phyloP scores from a whole-genome alignment of 2,329 filamentous ascomycete species.

The Fusarium coicis region DNA sequence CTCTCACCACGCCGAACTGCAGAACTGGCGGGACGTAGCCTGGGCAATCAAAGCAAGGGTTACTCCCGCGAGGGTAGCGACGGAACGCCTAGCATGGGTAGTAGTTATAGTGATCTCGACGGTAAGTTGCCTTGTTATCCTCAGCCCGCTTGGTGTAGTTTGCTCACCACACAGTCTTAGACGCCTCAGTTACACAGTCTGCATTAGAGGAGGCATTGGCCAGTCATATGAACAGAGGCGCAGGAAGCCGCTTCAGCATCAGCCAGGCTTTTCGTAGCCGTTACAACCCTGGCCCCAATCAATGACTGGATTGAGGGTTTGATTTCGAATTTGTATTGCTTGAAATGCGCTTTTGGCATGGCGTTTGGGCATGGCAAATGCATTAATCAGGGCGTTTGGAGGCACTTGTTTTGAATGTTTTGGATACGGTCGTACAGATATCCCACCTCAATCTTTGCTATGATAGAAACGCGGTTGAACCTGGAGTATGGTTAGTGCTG shows the following conservation, averaged over 20 bases:
- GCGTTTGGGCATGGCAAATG: slow-evolving; percentile 37
- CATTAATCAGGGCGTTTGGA: slow-evolving; percentile 41
- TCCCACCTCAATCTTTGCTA: slow-evolving; percentile 33
- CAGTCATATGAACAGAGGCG: slow-evolving; percentile 57
- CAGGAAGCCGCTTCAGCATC: slow-evolving; percentile 69
- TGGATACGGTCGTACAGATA: slow-evolving; percentile 23
- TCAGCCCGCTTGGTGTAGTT: neutral
- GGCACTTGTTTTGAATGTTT: slow-evolving; percentile 9
- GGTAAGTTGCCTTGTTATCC: slow-evolving; percentile 57
- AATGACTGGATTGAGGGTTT: slow-evolving; percentile 26
- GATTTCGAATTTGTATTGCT: slow-evolving; percentile 1
- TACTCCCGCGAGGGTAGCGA: slow-evolving; percentile 73
- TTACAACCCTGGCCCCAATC: slow-evolving; percentile 57
- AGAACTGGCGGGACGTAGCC: slow-evolving; percentile 67
- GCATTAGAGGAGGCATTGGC: slow-evolving; percentile 82
- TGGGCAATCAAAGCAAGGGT: slow-evolving; percentile 60
- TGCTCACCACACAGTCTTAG: slow-evolving; percentile 52
- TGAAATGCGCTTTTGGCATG: slow-evolving; percentile 28
- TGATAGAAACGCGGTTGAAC: neutral
- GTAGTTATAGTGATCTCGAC: slow-evolving; percentile 87
- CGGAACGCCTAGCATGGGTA: slow-evolving; percentile 82
- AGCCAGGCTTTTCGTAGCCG: slow-evolving; percentile 73
- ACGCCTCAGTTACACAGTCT: slow-evolving; percentile 83
- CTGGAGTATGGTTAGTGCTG: neutral
- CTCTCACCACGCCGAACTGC: slow-evolving; percentile 69